Evolutionary conservation across 2,329 filamentous ascomycete genomes (phyloP).

Genomic region (Podosphaera leucotricha): DNA sequence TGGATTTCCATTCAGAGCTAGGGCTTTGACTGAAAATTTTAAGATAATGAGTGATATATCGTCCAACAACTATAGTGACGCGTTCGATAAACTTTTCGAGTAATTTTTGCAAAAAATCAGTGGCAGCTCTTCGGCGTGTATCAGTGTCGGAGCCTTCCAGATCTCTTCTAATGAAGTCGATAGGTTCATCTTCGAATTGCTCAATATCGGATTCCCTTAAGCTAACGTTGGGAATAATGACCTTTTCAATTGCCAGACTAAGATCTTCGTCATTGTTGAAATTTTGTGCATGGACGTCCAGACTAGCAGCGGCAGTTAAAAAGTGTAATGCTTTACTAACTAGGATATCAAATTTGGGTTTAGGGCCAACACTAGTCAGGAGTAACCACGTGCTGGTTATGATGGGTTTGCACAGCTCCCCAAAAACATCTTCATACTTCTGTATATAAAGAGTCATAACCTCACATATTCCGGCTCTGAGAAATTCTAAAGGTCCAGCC

Average conservation of each 20-base stretch:
- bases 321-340: conserved; percentile 92
- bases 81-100: conserved; percentile 69
- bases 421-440: conserved; percentile 92
- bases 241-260: conserved; percentile 79
- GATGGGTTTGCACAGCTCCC: conserved; percentile 55
- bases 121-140: conserved; percentile 74
- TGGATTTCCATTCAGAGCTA: conserved; percentile 69
- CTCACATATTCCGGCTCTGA: conserved; percentile 87
- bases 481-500: conserved; percentile 58
- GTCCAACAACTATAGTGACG: conserved; percentile 69
- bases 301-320: conserved; percentile 66
- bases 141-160: conserved; percentile 92
- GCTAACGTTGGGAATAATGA: conserved; percentile 79
- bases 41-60: conserved; percentile 72
- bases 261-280: conserved; percentile 70
- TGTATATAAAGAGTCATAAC: conserved; percentile 71
- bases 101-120: conserved; percentile 76
- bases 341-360: conserved; percentile 83
- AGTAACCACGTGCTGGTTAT: conserved; percentile 80
- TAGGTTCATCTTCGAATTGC: conserved; percentile 93
- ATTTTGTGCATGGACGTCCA: conserved; percentile 50
- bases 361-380: conserved; percentile 60
- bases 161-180: conserved; percentile 90
- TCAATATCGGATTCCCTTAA: conserved; percentile 85
- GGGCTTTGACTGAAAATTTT: conserved; percentile 44